These are phyloP conservation scores for Haematococcus lacustris DNA, from an alignment of 139 green algal genomes.

Conservation along the genomic window DNA sequence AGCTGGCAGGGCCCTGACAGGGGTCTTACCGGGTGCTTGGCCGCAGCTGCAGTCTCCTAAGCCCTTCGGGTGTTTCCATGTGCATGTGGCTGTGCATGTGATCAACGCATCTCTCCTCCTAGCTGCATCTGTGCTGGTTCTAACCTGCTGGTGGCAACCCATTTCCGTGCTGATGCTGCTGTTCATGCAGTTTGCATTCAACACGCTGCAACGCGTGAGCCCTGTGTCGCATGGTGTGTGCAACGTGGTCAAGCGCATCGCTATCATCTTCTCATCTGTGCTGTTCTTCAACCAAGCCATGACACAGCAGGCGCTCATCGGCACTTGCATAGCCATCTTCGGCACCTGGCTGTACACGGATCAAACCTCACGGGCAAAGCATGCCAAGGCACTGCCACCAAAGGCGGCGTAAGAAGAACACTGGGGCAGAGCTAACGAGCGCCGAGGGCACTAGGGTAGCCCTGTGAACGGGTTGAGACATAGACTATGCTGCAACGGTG, in stretches of 20 bases:
- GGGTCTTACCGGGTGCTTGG: too few species aligned
- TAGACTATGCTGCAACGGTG: too few species aligned
- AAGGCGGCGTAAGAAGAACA: conserved; percentile 24
- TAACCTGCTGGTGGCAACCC: not conserved
- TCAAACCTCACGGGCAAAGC: conserved; percentile 28
- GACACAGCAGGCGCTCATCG: conserved; percentile 80
- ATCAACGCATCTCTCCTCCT: too few species aligned
- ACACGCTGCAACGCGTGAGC: conserved; percentile 90
- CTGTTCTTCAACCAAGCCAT: conserved; percentile 74
- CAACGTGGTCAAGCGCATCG: conserved; percentile 98
- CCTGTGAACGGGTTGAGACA: too few species aligned
- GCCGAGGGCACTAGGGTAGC: too few species aligned
- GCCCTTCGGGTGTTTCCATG: not conserved
- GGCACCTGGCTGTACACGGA: conserved; percentile 81
- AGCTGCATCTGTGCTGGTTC: too few species aligned
- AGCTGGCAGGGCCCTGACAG: too few species aligned
- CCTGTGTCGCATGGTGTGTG: conserved; percentile 97
- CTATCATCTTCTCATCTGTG: conserved; percentile 93
- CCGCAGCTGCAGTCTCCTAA: too few species aligned
- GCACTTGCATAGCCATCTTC: conserved; percentile 68
- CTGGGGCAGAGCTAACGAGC: too few species aligned
- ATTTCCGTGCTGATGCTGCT: not conserved
- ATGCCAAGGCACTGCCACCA: conserved; percentile 9
- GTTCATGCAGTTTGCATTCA: conserved; percentile 88
- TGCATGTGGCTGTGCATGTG: not conserved